Evolutionary conservation across 2,329 filamentous ascomycete species (phyloP).

Genomic region (Fusarium pseudoanthophilum): DNA sequence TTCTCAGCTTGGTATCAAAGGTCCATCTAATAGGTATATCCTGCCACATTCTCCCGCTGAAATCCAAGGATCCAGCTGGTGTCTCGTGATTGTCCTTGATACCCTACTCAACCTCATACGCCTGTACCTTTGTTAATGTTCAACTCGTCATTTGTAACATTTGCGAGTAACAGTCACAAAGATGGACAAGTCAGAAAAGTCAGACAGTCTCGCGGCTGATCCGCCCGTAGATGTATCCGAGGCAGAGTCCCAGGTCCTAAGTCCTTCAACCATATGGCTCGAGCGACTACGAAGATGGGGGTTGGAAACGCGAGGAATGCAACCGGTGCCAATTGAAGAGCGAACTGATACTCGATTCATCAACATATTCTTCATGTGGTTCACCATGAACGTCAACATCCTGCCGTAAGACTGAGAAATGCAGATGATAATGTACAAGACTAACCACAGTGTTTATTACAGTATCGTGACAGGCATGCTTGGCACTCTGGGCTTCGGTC

Average conservation of each 20-base stretch:
- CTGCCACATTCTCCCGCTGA: neutral
- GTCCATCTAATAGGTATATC: accelerated
- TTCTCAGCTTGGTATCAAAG: neutral
- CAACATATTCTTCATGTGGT: neutral
- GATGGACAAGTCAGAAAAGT: neutral
- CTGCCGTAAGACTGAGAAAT: neutral
- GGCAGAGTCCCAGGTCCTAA: neutral
- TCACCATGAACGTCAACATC: neutral
- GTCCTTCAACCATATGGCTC: neutral
- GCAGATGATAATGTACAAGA: accelerated
- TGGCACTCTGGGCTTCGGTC: neutral
- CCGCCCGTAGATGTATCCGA: neutral
- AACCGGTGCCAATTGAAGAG: neutral
- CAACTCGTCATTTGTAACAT: neutral
- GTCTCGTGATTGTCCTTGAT: neutral
- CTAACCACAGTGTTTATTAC: accelerated
- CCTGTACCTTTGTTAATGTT: too few relatives aligned
- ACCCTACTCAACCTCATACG: accelerated
- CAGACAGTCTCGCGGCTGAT: neutral
- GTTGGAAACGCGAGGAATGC: neutral
- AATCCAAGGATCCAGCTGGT: neutral
- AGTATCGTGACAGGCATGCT: neutral
- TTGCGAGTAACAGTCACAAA: too few relatives aligned
- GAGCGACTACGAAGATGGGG: neutral
- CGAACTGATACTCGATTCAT: neutral